Evolutionary conservation across 177 flowering plant genomes (phyloP).

Genomic region (Vitis hybrid): DNA sequence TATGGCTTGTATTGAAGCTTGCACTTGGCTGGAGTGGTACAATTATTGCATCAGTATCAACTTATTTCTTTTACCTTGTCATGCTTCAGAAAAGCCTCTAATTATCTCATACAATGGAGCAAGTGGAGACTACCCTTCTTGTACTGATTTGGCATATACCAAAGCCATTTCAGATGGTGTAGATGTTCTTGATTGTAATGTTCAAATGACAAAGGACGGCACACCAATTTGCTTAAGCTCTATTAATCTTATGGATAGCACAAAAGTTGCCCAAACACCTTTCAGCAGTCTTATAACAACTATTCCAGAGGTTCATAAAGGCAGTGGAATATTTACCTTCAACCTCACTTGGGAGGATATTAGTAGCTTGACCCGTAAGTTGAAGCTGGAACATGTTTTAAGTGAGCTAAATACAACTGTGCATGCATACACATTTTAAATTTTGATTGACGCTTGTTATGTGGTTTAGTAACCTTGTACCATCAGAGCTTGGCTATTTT

Average conservation of each 20-base stretch:
- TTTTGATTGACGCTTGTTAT: too few relatives aligned
- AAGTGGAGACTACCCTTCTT: conserved; percentile 85
- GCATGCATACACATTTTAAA: not conserved
- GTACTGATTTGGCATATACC: conserved; percentile 76
- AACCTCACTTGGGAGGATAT: conserved; percentile 75
- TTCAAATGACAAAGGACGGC: conserved; percentile 84
- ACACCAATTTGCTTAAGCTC: conserved; percentile 74
- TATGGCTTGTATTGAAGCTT: too few relatives aligned
- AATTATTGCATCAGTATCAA: not conserved
- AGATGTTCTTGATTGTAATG: conserved; percentile 81
- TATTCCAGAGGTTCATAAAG: conserved; percentile 51
- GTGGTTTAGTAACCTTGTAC: too few relatives aligned
- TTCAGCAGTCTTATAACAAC: conserved; percentile 29
- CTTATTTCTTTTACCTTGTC: conserved; percentile 2
- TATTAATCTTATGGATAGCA: conserved; percentile 66
- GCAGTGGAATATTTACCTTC: conserved; percentile 64
- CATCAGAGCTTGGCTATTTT: too few relatives aligned
- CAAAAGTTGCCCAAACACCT: conserved; percentile 41
- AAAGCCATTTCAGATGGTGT: conserved; percentile 83
- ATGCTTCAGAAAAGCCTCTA: conserved; percentile 51
- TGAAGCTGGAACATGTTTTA: not conserved
- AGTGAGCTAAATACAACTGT: too few relatives aligned
- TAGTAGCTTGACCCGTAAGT: conserved; percentile 73
- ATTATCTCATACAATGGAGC: conserved; percentile 81
- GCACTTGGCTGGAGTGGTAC: not conserved